Percentiles rank a stretch among this genome's conserved stretches.
These are phyloP conservation scores for Colletotrichum magnum DNA, from an alignment of 2,329 filamentous ascomycete genomes.

Conservation along the genomic window DNA sequence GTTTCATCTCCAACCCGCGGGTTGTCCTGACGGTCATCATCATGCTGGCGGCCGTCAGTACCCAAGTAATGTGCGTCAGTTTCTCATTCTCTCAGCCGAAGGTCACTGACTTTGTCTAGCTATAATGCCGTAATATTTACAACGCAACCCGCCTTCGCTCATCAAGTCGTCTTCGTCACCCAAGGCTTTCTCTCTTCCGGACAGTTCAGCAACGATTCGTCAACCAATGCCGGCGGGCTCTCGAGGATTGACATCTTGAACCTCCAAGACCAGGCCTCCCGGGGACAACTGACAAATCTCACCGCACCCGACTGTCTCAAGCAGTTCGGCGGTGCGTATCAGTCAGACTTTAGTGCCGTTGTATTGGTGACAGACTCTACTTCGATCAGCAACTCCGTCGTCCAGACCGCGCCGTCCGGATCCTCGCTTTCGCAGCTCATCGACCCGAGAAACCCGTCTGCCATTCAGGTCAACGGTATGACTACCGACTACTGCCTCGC, in stretches of 20 bases:
- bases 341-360: slow-evolving; percentile 51
- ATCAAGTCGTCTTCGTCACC: slow-evolving; percentile 53
- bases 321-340: slow-evolving; percentile 50
- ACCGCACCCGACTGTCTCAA: slow-evolving; percentile 49
- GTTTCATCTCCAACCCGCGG: slow-evolving; percentile 57
- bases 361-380: slow-evolving; percentile 50
- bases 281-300: slow-evolving; percentile 49
- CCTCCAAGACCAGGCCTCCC: slow-evolving; percentile 52
- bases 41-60: slow-evolving; percentile 58
- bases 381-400: slow-evolving; percentile 48
- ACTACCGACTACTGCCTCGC: slow-evolving; percentile 36
- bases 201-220: slow-evolving; percentile 53
- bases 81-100: slow-evolving; percentile 2
- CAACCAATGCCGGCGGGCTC: slow-evolving; percentile 53
- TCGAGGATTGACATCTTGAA: slow-evolving; percentile 50
- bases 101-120: slow-evolving; percentile 49
- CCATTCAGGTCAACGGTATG: slow-evolving; percentile 44
- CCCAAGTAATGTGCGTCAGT: slow-evolving; percentile 64
- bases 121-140: slow-evolving; percentile 67
- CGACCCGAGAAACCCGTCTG: slow-evolving; percentile 26
- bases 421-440: slow-evolving; percentile 42
- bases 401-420: slow-evolving; percentile 50
- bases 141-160: slow-evolving; percentile 52
- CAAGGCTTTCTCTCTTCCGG: slow-evolving; percentile 53
- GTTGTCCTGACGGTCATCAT: slow-evolving; percentile 55